A percentile compares a stretch with the other conserved stretches of the same genome.
These are phyloP conservation scores for Fistulifera solaris DNA, from an alignment of 108 stramenopile genomes.

Conservation along the genomic window DNA sequence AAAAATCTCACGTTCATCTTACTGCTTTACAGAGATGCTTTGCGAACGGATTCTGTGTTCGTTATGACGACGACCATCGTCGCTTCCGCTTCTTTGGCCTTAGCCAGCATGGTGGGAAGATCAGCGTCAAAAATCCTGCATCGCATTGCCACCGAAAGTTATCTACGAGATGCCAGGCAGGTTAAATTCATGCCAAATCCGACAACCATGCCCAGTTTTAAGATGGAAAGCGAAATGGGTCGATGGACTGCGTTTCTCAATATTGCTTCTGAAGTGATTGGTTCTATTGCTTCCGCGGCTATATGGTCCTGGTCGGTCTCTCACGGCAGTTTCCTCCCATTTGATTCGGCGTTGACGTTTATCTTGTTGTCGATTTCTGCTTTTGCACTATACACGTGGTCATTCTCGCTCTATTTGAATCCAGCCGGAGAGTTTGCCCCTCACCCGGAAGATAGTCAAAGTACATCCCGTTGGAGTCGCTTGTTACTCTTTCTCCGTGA, in stretches of 20 bases:
- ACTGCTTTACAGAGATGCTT: background rate
- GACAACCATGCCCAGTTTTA: background rate
- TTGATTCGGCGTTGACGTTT: slow-evolving; percentile 12
- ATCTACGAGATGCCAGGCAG: background rate
- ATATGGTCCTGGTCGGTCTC: slow-evolving; percentile 9
- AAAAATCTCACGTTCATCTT: background rate
- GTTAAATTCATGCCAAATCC: too few relatives aligned
- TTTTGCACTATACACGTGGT: slow-evolving; percentile 9
- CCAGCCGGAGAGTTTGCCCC: background rate
- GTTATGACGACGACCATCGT: slow-evolving; percentile 19
- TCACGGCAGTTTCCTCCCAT: slow-evolving; percentile 1
- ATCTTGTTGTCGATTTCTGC: slow-evolving; percentile 5
- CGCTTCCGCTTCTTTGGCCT: slow-evolving; percentile 5
- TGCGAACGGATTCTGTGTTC: slow-evolving; percentile 11
- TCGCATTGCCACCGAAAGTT: slow-evolving; percentile 9
- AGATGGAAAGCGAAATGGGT: slow-evolving; percentile 5
- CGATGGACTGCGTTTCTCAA: slow-evolving; percentile 1
- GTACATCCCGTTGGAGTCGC: background rate
- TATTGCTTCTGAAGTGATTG: slow-evolving; percentile 8
- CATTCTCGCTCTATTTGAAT: slow-evolving; percentile 15
- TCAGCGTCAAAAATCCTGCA: slow-evolving; percentile 16
- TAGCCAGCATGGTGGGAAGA: slow-evolving; percentile 15
- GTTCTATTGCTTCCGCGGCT: slow-evolving; percentile 4
- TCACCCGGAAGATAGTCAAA: background rate
- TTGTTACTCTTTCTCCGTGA: slow-evolving; percentile 5